Percentiles rank a stretch among this genome's conserved stretches.
Evolutionary conservation across 106 monocot species (phyloP).

Genomic region (Acanthochlamys bracteata): DNA sequence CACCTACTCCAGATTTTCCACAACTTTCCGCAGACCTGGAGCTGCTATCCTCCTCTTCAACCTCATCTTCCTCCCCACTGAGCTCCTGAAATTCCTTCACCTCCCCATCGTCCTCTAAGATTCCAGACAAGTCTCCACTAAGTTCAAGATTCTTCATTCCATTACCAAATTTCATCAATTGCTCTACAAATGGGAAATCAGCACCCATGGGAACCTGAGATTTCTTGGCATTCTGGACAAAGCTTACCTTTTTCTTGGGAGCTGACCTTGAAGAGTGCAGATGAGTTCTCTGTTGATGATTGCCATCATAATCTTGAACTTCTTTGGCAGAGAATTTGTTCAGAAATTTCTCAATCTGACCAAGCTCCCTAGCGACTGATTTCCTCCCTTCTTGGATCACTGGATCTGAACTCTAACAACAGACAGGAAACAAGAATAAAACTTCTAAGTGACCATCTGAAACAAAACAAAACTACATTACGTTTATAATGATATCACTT

Average conservation of each 20-base stretch:
- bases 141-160: background rate
- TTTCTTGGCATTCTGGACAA: conserved; percentile 18
- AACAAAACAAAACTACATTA: background rate
- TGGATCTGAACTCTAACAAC: conserved; percentile 44
- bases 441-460: background rate
- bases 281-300: conserved; percentile 7
- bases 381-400: conserved; percentile 71
- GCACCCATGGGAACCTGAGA: conserved; percentile 4
- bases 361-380: conserved; percentile 45
- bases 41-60: background rate
- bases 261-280: background rate
- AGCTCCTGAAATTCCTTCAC: background rate
- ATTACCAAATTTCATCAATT: background rate
- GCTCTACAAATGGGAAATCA: background rate
- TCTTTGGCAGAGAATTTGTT: conserved; percentile 36
- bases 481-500: background rate
- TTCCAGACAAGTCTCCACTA: background rate
- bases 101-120: background rate
- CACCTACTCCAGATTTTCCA: background rate
- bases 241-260: conserved; percentile 40
- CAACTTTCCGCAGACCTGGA: conserved; percentile 2
- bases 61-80: conserved; percentile 16
- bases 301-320: conserved; percentile 1
- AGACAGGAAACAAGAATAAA: background rate
- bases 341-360: conserved; percentile 39